These are phyloP conservation scores for Penicillium salamii DNA, from an alignment of 495 filamentous ascomycete genomes.

Conservation along the genomic window DNA sequence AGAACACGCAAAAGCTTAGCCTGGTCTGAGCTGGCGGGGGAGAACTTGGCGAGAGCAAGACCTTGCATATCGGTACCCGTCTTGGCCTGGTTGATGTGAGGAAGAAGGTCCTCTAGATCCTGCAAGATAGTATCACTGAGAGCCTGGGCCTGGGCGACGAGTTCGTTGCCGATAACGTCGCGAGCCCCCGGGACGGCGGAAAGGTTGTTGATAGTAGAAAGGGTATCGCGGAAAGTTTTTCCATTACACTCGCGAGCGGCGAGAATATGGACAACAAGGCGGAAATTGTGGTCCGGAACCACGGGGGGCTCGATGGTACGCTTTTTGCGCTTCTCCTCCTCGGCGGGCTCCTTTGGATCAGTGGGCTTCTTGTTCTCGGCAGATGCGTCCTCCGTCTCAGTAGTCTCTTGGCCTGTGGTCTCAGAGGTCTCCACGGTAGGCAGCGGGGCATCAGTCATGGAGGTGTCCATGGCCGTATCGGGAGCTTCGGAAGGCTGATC, in stretches of 20 bases:
- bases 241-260: constrained; percentile 93
- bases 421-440: constrained; percentile 32
- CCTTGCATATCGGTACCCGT: constrained; percentile 94
- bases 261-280: constrained; percentile 91
- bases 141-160: constrained; percentile 78
- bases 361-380: constrained; percentile 28
- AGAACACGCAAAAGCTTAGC: constrained; percentile 91
- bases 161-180: constrained; percentile 83
- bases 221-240: constrained; percentile 93
- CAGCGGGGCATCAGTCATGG: constrained; percentile 41
- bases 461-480: constrained; percentile 34
- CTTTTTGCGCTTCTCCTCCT: constrained; percentile 68
- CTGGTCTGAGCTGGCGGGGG: constrained; percentile 90
- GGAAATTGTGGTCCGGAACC: constrained; percentile 85
- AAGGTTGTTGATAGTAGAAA: constrained; percentile 96
- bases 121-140: constrained; percentile 79
- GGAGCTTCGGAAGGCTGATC: constrained; percentile 22
- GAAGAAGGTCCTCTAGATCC: constrained; percentile 82
- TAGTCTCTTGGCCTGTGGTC: constrained; percentile 22
- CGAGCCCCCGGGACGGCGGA: constrained; percentile 89
- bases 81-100: constrained; percentile 80
- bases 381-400: constrained; percentile 13
- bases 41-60: constrained; percentile 90
- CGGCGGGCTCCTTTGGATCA: constrained; percentile 41
- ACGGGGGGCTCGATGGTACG: constrained; percentile 74